phyloP scores from a whole-genome alignment of 805 yeast genomes.

The Candida adriatica region DNA sequence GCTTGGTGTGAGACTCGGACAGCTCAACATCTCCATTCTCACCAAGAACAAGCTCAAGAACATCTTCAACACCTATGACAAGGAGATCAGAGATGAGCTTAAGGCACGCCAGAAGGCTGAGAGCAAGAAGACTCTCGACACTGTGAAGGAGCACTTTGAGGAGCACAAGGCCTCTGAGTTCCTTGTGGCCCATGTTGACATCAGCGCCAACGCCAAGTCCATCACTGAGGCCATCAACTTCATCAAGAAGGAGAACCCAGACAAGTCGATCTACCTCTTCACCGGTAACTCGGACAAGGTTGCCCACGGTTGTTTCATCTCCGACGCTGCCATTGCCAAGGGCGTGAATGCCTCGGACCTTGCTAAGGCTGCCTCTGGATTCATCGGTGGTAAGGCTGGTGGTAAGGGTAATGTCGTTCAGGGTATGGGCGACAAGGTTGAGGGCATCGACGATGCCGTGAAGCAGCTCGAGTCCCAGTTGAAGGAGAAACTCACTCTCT shows the following conservation, averaged over 20 bases:
- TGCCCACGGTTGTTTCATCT: constrained; percentile 92
- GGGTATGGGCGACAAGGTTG: constrained; percentile 88
- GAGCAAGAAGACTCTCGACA: constrained; percentile 71
- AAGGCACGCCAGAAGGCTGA: constrained; percentile 87
- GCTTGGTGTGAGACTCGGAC: constrained; percentile 76
- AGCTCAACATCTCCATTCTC: constrained; percentile 73
- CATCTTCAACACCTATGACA: constrained; percentile 73
- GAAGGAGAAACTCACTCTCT: constrained; percentile 42
- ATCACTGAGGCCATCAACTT: constrained; percentile 86
- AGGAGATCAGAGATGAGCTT: constrained; percentile 79
- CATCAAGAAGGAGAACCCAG: constrained; percentile 69
- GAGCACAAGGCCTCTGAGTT: constrained; percentile 44
- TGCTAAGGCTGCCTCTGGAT: constrained; percentile 60
- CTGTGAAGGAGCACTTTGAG: constrained; percentile 62
- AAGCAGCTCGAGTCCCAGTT: constrained; percentile 58
- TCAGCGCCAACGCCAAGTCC: constrained; percentile 85
- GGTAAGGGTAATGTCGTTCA: constrained; percentile 96
- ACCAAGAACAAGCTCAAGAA: constrained; percentile 71
- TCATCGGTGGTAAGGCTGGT: constrained; percentile 96
- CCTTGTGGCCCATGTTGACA: constrained; percentile 62
- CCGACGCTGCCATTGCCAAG: constrained; percentile 59
- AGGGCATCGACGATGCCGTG: constrained; percentile 66
- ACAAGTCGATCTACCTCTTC: constrained; percentile 70
- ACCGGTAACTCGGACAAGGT: constrained; percentile 71
- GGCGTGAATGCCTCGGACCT: constrained; percentile 73